A percentile compares a stretch with the other conserved stretches of the same genome.
These are phyloP conservation scores for Chlorella vulgaris DNA, from an alignment of 139 green algal species.

Conservation along the genomic window DNA sequence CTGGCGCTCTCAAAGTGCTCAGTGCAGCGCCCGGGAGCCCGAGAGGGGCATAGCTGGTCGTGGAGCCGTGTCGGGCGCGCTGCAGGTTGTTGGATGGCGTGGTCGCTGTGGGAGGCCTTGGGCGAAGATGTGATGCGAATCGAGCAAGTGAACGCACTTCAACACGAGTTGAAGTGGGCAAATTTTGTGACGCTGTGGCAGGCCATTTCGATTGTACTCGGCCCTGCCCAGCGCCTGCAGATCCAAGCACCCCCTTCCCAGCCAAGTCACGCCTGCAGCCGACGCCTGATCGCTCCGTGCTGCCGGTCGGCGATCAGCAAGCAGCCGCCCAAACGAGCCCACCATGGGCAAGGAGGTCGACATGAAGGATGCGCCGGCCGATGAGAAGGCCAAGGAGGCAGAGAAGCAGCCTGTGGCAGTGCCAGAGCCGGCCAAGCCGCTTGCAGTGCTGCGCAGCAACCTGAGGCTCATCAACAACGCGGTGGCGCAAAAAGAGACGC, in stretches of 20 bases:
- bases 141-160: too few species aligned
- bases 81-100: not conserved
- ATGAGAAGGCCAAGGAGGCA: not conserved
- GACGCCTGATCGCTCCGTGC: not conserved
- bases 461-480: slow-evolving; percentile 72
- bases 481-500: slow-evolving; percentile 85
- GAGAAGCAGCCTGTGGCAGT: not conserved
- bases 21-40: too few species aligned
- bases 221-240: too few species aligned
- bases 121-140: too few species aligned
- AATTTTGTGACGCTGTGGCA: not conserved
- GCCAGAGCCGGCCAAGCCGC: not conserved
- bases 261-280: too few species aligned
- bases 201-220: too few species aligned
- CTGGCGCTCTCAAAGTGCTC: too few species aligned
- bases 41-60: not conserved
- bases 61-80: too few species aligned
- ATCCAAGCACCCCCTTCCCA: too few species aligned
- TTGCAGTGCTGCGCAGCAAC: slow-evolving; percentile 22
- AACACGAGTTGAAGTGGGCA: not conserved
- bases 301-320: too few species aligned
- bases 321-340: too few species aligned
- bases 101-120: too few species aligned
- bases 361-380: slow-evolving; percentile 36
- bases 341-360: slow-evolving; percentile 54